Evolutionary conservation across 306 rosid genomes (phyloP).

Genomic region (Notholithocarpus densiflorus): DNA sequence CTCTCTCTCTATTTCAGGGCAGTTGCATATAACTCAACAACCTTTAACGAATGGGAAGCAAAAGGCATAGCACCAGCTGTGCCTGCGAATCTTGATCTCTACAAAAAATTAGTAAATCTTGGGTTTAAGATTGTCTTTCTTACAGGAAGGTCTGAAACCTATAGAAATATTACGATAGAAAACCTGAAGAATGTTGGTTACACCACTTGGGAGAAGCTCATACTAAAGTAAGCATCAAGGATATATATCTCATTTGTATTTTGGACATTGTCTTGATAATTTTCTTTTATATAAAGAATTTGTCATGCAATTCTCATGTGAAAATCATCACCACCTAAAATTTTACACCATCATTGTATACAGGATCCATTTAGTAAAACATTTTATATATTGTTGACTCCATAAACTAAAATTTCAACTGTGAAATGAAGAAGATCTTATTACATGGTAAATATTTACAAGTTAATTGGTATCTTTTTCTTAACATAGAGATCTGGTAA

Average conservation of each 20-base stretch:
- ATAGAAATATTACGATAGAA: background rate
- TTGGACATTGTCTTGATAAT: too few species aligned
- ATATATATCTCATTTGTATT: background rate
- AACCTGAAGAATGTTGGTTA: background rate
- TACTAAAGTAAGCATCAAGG: background rate
- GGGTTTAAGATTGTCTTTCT: conserved; percentile 1
- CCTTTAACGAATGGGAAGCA: background rate
- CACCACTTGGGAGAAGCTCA: background rate
- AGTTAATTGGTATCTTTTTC: too few species aligned
- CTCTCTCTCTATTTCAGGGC: background rate
- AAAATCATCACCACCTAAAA: too few species aligned
- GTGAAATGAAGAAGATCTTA: too few species aligned
- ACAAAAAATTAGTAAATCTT: background rate
- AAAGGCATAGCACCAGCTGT: background rate
- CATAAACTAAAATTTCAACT: too few species aligned
- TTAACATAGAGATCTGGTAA: too few species aligned
- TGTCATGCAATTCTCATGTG: too few species aligned
- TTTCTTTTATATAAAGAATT: background rate
- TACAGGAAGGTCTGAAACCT: background rate
- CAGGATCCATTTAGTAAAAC: too few species aligned
- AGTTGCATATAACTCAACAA: background rate
- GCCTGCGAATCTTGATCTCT: background rate
- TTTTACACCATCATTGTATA: too few species aligned
- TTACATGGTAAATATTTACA: too few species aligned
- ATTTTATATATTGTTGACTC: too few species aligned